Conservation (phyloP, 139 green algal species). For the Chlamydomonas eustigma region DNA sequence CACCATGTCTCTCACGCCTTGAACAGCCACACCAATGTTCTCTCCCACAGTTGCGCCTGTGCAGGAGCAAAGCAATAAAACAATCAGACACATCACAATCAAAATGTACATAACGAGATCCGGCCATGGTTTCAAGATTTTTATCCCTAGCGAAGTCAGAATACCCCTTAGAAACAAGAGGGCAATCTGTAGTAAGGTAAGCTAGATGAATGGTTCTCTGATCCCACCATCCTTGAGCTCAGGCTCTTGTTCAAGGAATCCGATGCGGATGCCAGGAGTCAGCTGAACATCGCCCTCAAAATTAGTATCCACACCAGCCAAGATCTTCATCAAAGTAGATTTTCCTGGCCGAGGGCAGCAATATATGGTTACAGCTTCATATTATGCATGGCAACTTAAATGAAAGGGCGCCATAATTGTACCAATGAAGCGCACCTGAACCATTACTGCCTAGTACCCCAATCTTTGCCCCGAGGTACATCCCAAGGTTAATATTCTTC, state of each 20-base stretch:
- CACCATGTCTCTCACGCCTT: constrained; percentile 26
- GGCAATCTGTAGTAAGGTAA: no score
- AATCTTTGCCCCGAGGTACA: constrained; percentile 82
- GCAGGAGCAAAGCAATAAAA: neutral
- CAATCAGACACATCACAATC: no score
- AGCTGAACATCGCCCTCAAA: constrained; percentile 31
- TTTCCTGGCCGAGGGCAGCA: constrained; percentile 51
- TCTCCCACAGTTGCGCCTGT: constrained; percentile 55
- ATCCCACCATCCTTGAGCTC: constrained; percentile 65
- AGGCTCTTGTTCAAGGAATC: constrained; percentile 72
- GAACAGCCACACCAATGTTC: constrained; percentile 47
- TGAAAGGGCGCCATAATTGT: no score
- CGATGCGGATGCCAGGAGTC: constrained; percentile 55
- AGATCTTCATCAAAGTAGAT: constrained; percentile 70
- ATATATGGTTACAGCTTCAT: neutral
- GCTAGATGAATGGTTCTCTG: no score
- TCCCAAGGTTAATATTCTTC: constrained; percentile 78
- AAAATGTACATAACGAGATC: neutral
- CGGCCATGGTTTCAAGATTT: neutral
- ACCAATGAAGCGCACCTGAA: constrained; percentile 19
- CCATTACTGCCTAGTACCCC: constrained; percentile 66
- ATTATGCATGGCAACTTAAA: neutral
- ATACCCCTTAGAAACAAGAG: no score
- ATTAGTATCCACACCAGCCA: constrained; percentile 43
- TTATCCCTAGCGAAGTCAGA: no score